Evolutionary conservation across 352 stramenopile species (phyloP).

Genomic region (Elongisporangium prolatum): DNA sequence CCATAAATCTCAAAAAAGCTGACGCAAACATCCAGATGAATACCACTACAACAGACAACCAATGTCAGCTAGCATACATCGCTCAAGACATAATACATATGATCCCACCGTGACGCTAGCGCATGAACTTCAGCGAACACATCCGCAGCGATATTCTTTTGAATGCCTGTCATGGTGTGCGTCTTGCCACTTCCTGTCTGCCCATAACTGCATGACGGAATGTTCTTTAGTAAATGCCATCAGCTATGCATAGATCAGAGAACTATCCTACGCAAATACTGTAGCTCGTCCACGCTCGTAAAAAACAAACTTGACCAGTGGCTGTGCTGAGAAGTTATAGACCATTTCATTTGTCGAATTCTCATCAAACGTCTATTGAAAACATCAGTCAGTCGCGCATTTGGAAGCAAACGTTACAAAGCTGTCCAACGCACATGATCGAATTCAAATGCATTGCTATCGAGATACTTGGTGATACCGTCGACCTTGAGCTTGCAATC

Average conservation of each 20-base stretch:
- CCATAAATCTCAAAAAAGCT: slow-evolving; percentile 98
- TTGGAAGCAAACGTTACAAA: neutral
- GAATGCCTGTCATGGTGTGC: slow-evolving; percentile 92
- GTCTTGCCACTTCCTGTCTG: slow-evolving; percentile 94
- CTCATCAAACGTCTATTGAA: slow-evolving; percentile 92
- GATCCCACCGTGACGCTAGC: slow-evolving; percentile 27
- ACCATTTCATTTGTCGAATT: slow-evolving; percentile 90
- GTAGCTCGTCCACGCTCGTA: slow-evolving; percentile 90
- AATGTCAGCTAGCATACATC: slow-evolving; percentile 1
- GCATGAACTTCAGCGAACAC: slow-evolving; percentile 72
- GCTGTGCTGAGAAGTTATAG: slow-evolving; percentile 89
- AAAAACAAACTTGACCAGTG: slow-evolving; percentile 94
- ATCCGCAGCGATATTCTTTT: slow-evolving; percentile 69
- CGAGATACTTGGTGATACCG: slow-evolving; percentile 98
- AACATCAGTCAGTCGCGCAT: slow-evolving; percentile 29
- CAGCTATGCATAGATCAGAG: neutral
- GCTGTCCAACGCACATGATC: slow-evolving; percentile 42
- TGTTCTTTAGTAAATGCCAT: neutral
- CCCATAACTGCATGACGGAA: slow-evolving; percentile 46
- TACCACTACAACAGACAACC: slow-evolving; percentile 17
- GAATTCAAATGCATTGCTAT: slow-evolving; percentile 95
- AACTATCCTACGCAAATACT: slow-evolving; percentile 91
- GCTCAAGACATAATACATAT: neutral
- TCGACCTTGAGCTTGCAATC: slow-evolving; percentile 98
- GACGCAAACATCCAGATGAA: slow-evolving; percentile 83